A percentile compares a stretch with the other conserved stretches of the same genome.
phyloP scores from a whole-genome alignment of 331 rosid genomes.

The Quercus lobata region DNA sequence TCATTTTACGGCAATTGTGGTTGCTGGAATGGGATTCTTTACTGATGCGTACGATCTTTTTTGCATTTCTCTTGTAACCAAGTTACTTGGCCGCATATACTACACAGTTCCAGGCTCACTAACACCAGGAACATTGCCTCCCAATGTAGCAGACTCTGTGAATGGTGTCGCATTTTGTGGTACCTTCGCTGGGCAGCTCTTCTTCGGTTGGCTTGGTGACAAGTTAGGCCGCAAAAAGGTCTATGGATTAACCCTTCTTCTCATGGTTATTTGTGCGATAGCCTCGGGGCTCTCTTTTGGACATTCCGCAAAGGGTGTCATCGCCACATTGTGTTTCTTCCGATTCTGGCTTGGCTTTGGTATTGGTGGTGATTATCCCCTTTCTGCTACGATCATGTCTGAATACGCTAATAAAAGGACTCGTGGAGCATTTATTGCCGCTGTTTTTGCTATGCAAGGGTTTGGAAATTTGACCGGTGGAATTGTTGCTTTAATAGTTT shows the following conservation, averaged over 20 bases:
- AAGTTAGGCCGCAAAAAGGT: slow-evolving; percentile 77
- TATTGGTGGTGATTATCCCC: slow-evolving; percentile 94
- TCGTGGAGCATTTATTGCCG: slow-evolving; percentile 88
- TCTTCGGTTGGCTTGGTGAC: slow-evolving; percentile 97
- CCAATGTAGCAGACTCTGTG: slow-evolving; percentile 64
- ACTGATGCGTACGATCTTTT: slow-evolving; percentile 93
- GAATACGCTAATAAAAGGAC: slow-evolving; percentile 92
- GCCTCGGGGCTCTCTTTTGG: slow-evolving; percentile 77
- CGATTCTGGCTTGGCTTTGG: slow-evolving; percentile 98
- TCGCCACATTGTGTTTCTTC: slow-evolving; percentile 74
- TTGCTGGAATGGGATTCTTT: slow-evolving; percentile 98
- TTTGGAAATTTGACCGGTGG: slow-evolving; percentile 90
- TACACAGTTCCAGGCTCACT: slow-evolving; percentile 27
- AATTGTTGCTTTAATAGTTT: slow-evolving; percentile 53
- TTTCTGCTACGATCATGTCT: slow-evolving; percentile 94
- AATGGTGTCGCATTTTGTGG: slow-evolving; percentile 81
- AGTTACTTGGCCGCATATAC: slow-evolving; percentile 71
- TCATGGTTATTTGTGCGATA: slow-evolving; percentile 69
- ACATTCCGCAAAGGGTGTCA: slow-evolving; percentile 27
- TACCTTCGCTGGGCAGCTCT: slow-evolving; percentile 77
- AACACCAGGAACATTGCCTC: slow-evolving; percentile 71
- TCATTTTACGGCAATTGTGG: slow-evolving; percentile 89
- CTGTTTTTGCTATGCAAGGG: slow-evolving; percentile 95
- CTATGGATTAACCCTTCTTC: slow-evolving; percentile 67
- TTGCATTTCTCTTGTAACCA: slow-evolving; percentile 76